Evolutionary conservation across 2,329 filamentous ascomycete genomes (phyloP).

Genomic region (Fusarium siculi): DNA sequence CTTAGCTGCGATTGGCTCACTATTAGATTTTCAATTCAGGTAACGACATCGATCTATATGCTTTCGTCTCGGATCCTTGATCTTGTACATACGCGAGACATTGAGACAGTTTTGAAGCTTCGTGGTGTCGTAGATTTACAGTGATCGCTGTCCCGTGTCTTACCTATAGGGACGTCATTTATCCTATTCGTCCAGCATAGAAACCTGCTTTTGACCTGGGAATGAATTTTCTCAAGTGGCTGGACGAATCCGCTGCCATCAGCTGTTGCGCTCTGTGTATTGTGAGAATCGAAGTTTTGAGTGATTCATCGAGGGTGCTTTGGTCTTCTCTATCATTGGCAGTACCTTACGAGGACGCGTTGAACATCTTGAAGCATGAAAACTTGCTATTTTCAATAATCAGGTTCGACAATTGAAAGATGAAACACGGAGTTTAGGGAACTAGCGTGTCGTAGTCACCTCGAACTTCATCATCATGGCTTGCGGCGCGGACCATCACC

Average conservation of each 20-base stretch:
- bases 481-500: too few relatives aligned
- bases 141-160: neutral
- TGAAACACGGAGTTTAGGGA: neutral
- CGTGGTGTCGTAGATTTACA: neutral
- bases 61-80: neutral
- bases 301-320: neutral
- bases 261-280: neutral
- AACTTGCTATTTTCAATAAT: too few relatives aligned
- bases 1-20: neutral
- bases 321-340: neutral
- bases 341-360: neutral
- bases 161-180: neutral
- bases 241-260: neutral
- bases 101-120: neutral
- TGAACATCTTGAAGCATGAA: neutral
- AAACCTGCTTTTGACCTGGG: neutral
- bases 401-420: neutral
- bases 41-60: neutral
- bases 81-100: neutral
- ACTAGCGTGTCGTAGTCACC: neutral
- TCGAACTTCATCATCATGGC: too few relatives aligned
- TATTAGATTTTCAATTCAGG: neutral
- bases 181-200: neutral
- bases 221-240: neutral
- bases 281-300: neutral